Base-by-base conservation (phyloP, 129 eudicot genomes). In the Deinandra increscens region DNA sequence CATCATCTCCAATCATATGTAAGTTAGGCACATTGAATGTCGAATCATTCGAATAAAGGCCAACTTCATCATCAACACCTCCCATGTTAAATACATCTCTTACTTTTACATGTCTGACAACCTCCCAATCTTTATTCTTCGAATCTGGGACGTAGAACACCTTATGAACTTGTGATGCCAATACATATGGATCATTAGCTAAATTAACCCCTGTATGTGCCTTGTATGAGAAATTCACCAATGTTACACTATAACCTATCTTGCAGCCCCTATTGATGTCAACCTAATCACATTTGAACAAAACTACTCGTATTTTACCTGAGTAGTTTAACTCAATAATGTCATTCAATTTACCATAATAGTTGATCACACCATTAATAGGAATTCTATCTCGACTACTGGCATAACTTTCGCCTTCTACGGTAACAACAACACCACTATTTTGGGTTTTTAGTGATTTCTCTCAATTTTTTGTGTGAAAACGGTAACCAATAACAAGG, bases 111-210 rank as follows among this genome's bases (percentile, higher is more conserved):
- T 26, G 31, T 3, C 31, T 62, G 0, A 38, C 31, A 0, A 38
- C 29, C 9, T 38, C 68, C 53, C 36, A 64, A 20, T 64, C 37
- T 64, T 20, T 42, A 18, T 38, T 9, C 49, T 63, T 63, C 0
- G 68, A 34, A 41, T 63, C 51, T 9, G 0, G 5, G 4, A 6
- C 34, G 39, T 39, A 38, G 33, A 62, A 62, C 15, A 62, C 68
- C 49, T 38, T 62, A 7, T 63, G 36, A 62, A 63, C 68, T 63
- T 63, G 68, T 63, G 68, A 19, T 4, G 19, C 68, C 36, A 63
- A 18, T 18, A 64, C 20, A 64, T 4, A 64, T 4, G 53, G 69
- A 22, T 41, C 69, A 41, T 39, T 50, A 17, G 4, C 7, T 38
- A 38, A 1, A 19, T 37, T 63, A 18, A 5, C 50, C 18, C 31